Percentiles rank a stretch among this genome's conserved stretches.
These are phyloP conservation scores for Chernovozyma sophiae-reginae DNA, from an alignment of 1,139 yeast species.

Conservation along the genomic window DNA sequence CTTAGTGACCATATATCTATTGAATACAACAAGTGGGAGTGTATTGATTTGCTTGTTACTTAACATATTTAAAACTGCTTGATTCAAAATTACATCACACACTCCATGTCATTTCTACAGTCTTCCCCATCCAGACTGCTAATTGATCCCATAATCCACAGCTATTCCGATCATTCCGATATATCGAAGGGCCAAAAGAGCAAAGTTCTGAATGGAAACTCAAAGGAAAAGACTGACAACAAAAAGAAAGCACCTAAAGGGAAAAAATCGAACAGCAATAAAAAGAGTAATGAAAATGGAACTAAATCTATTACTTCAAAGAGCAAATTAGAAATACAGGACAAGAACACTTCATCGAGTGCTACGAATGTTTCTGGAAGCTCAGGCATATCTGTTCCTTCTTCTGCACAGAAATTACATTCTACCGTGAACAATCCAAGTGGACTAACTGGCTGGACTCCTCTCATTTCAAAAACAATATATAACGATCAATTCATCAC, in stretches of 20 bases:
- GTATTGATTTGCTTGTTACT: no score
- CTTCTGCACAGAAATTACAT: constrained; percentile 24
- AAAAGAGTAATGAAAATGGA: background rate
- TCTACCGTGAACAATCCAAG: constrained; percentile 11
- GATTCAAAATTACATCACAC: no score
- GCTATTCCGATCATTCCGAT: constrained; percentile 2
- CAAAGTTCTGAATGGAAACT: no score
- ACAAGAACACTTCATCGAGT: no score
- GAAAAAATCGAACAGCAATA: no score
- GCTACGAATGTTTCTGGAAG: background rate
- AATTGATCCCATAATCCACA: constrained; percentile 26
- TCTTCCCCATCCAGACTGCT: constrained; percentile 33
- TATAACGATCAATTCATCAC: constrained; percentile 33
- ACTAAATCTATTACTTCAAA: background rate
- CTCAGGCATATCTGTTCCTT: constrained; percentile 17
- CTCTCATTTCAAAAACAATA: constrained; percentile 37
- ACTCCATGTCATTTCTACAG: constrained; percentile 16
- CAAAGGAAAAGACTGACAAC: no score
- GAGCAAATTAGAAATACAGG: no score
- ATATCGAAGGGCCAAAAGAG: background rate
- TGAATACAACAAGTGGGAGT: no score
- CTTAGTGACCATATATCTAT: no score
- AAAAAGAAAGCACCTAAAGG: no score
- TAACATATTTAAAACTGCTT: no score
- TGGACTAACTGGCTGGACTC: constrained; percentile 42